Evolutionary conservation across 2,329 filamentous ascomycete genomes (phyloP).

Genomic region (Lachnellula arida): DNA sequence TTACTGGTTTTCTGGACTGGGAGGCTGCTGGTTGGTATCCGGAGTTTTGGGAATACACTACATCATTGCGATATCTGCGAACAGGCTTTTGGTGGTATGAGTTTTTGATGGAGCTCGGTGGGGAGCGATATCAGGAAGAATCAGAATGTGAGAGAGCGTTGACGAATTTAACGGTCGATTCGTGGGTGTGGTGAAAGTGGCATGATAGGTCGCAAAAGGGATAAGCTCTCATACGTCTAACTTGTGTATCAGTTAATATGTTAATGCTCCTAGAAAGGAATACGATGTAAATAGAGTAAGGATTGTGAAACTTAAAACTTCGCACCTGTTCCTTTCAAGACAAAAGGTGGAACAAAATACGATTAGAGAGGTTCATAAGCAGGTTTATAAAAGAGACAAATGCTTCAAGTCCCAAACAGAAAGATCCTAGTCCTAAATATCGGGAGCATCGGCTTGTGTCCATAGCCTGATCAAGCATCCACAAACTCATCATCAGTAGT

Average conservation of each 20-base stretch:
- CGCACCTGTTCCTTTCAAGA: too few species aligned
- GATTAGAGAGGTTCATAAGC: too few species aligned
- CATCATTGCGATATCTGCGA: slow-evolving; percentile 14
- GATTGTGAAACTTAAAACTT: too few species aligned
- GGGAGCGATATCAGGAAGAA: slow-evolving; percentile 15
- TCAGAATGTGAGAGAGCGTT: slow-evolving; percentile 20
- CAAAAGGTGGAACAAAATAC: too few species aligned
- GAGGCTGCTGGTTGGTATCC: slow-evolving; percentile 45
- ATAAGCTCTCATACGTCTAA: too few species aligned
- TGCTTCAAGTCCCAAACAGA: neutral
- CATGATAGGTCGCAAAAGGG: too few species aligned
- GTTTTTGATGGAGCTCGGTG: slow-evolving; percentile 18
- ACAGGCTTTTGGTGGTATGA: slow-evolving; percentile 21
- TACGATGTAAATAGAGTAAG: too few species aligned
- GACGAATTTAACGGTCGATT: slow-evolving; percentile 18
- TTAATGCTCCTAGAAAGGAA: too few species aligned
- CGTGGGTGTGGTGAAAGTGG: slow-evolving; percentile 12
- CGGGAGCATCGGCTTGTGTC: neutral
- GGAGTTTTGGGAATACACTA: slow-evolving; percentile 33
- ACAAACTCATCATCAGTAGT: slow-evolving; percentile 38
- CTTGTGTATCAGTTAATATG: too few species aligned
- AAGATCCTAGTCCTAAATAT: neutral
- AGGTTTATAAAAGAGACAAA: too few species aligned
- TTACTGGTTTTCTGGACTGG: slow-evolving; percentile 44
- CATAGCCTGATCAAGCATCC: slow-evolving; percentile 22